Base-by-base conservation (phyloP, 164 flowering plant genomes). In the Dillenia suffruticosa region DNA sequence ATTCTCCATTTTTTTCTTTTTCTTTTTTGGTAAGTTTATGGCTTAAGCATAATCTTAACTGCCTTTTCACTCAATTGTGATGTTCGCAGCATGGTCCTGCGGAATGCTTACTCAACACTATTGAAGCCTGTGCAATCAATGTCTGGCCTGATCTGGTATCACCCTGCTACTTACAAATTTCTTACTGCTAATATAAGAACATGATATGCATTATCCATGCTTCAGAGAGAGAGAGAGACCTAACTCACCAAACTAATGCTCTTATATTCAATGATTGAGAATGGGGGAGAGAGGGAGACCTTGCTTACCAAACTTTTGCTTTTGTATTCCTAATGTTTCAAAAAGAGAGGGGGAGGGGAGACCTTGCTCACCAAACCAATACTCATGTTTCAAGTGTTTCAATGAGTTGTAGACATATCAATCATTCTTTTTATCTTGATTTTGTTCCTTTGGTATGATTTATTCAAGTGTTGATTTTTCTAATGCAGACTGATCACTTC, bases 61-160 rank as follows among this genome's bases (percentile, higher is more conserved):
- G 43, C 13, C n/a, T 49, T 49, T 52, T 44, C 16, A 14, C 19
- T 51, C 19, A 24, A 51, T 51, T 60, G 46, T 46, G 19, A 44
- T 76, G 48, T 16, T 82, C 74, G 75, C 90, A 94, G 98, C 98
- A 94, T 70, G 97, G 98, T 2, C 75, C 76, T 8, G 46, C 46
- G 17, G 97, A 94, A 70, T 94, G 97, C 73, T 64, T 91, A 5
- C 63, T 91, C 56, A 91, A 94, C 69, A 87, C 95, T 9, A 80
- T 91, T 49, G 96, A 94, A 79, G 94, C 97, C 17, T 94, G 98
- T 73, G 96, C 87, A 2, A 84, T 94, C 56, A 49, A 81, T 62
- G 72, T 48, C 49, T 94, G 91, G 94, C 97, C 96, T 64, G 75
- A 76, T 12, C 66, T 87, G 88, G 98, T 90, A 72, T 75, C 78